Evolutionary conservation across 495 filamentous ascomycete genomes (phyloP).

Genomic region (Penicillium roqueforti): DNA sequence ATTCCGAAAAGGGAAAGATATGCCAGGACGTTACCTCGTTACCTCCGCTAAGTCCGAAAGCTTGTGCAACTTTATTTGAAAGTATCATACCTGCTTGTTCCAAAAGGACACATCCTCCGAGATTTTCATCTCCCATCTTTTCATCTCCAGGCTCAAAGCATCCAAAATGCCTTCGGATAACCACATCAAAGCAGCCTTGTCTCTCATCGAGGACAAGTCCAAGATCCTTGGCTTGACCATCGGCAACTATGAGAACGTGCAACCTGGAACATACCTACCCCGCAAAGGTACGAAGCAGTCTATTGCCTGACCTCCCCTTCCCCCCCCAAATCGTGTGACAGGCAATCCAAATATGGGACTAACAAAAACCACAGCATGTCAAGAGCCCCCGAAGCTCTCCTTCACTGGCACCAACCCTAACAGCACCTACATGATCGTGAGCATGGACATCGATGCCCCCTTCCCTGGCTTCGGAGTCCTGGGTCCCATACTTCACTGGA

Average conservation of each 20-base stretch:
- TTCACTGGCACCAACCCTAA: conserved; percentile 21
- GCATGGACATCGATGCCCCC: conserved; percentile 51
- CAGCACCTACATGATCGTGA: conserved; percentile 43
- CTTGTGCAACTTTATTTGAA: conserved; percentile 5
- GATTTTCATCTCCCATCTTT: neutral
- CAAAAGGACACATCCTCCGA: neutral
- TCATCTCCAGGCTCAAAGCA: neutral
- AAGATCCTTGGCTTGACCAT: conserved; percentile 32
- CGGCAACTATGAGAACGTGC: conserved; percentile 22
- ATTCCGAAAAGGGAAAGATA: neutral
- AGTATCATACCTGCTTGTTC: no score
- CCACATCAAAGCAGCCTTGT: conserved; percentile 26
- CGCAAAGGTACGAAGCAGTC: conserved; percentile 22
- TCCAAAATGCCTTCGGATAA: conserved; percentile 30
- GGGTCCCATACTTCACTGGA: conserved; percentile 47
- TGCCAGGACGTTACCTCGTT: no score
- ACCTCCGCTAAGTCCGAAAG: conserved; percentile 10
- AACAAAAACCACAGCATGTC: conserved; percentile 25
- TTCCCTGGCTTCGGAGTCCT: conserved; percentile 42
- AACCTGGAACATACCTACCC: conserved; percentile 30
- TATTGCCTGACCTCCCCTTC: neutral
- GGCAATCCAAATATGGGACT: neutral
- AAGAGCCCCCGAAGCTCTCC: conserved; percentile 24
- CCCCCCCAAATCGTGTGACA: neutral
- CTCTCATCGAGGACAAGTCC: conserved; percentile 33